Evolutionary conservation across 129 eudicot species (phyloP).

Genomic region (Rutidosis leptorrhynchoides): DNA sequence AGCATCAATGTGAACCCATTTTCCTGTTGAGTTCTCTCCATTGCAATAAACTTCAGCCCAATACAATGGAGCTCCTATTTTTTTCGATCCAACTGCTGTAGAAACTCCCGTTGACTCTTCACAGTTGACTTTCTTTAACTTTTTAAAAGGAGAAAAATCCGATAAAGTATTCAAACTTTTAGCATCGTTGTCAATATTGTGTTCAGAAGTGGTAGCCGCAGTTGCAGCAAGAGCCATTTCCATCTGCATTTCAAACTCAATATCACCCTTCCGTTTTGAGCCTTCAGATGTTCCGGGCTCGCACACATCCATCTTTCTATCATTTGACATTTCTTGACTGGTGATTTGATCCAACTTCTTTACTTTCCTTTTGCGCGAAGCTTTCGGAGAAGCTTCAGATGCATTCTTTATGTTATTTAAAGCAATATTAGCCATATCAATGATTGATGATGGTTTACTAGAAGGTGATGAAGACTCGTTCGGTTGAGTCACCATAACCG

Average conservation of each 20-base stretch:
- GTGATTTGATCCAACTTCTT: constrained; percentile 26
- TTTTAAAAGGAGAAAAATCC: constrained; percentile 37
- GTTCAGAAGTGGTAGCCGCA: constrained; percentile 35
- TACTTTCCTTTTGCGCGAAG: constrained; percentile 24
- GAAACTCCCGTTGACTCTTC: constrained; percentile 59
- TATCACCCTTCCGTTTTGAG: constrained; percentile 71
- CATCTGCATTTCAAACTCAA: constrained; percentile 86
- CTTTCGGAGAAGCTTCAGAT: constrained; percentile 37
- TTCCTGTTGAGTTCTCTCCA: constrained; percentile 77
- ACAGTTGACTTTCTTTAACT: constrained; percentile 37
- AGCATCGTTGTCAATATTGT: constrained; percentile 18
- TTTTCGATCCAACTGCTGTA: constrained; percentile 77
- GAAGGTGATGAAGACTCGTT: constrained; percentile 41
- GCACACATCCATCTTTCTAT: constrained; percentile 27
- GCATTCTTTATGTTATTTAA: constrained; percentile 22
- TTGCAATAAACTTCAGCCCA: constrained; percentile 89
- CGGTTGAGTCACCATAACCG: constrained; percentile 73
- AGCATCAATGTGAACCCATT: constrained; percentile 94
- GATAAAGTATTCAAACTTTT: constrained; percentile 23
- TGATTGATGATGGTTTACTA: constrained; percentile 24
- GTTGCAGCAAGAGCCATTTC: constrained; percentile 91
- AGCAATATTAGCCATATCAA: constrained; percentile 21
- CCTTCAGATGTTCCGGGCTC: constrained; percentile 28
- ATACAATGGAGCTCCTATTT: constrained; percentile 80
- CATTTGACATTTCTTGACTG: constrained; percentile 29